Conservation (phyloP, 768 basidiomycete species). For the Sporobolomyces roseus region DNA sequence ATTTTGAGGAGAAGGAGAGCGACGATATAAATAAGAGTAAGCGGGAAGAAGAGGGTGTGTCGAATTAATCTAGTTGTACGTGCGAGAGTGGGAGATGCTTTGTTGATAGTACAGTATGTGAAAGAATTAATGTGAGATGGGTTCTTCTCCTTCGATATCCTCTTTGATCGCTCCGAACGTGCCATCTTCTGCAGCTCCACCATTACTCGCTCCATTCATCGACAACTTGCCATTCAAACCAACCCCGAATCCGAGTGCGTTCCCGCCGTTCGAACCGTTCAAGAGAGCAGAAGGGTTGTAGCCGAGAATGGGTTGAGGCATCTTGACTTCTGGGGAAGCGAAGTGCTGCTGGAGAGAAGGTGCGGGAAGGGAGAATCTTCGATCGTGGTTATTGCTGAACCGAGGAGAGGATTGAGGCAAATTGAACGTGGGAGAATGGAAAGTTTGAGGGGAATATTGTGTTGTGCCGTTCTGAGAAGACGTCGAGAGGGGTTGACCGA, state of each 20-base stretch:
- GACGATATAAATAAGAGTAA: too few relatives aligned
- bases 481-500: constrained; percentile 1
- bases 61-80: too few relatives aligned
- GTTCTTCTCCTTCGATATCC: constrained; percentile 9
- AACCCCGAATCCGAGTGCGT: constrained; percentile 6
- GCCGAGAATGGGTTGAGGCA: constrained; percentile 28
- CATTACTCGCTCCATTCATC: constrained; percentile 11
- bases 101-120: too few relatives aligned
- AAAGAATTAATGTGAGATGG: not conserved
- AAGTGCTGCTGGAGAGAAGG: not conserved
- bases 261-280: not conserved
- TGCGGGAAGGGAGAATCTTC: constrained; percentile 16
- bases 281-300: constrained; percentile 14
- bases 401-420: not conserved
- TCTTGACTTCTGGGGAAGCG: constrained; percentile 25
- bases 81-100: too few relatives aligned
- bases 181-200: constrained; percentile 11
- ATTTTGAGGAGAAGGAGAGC: too few relatives aligned
- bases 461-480: not conserved
- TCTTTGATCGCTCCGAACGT: constrained; percentile 19
- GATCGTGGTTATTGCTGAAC: not conserved
- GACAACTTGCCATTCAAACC: constrained; percentile 10
- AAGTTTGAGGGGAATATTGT: not conserved
- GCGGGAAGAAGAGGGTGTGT: too few relatives aligned
- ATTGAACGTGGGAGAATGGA: constrained; percentile 8